A percentile compares a stretch with the other conserved stretches of the same genome.
Conservation (phyloP, 306 rosid genomes). For the Vigna radiata region DNA sequence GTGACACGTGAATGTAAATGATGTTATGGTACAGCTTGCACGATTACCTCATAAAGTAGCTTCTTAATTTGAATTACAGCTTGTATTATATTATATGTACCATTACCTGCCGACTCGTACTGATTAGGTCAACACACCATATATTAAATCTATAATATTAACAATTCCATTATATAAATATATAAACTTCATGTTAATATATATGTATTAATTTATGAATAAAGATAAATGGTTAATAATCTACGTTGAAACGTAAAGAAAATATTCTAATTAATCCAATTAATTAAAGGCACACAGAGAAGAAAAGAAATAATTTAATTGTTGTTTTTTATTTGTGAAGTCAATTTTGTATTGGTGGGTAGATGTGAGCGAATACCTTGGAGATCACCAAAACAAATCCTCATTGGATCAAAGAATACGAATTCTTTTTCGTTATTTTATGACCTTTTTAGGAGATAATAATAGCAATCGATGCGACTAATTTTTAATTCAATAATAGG, state of each 20-base stretch:
- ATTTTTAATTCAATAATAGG: not conserved
- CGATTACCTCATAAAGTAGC: slow-evolving; percentile 21
- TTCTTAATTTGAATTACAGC: slow-evolving; percentile 27
- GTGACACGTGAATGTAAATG: slow-evolving; percentile 48
- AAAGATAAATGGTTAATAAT: no score
- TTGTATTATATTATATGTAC: not conserved
- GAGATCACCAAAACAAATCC: not conserved
- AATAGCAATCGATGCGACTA: not conserved
- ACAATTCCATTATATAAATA: no score
- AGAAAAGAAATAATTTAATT: no score
- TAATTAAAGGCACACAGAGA: no score
- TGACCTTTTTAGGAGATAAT: not conserved
- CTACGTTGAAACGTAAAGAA: no score
- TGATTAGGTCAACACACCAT: slow-evolving; percentile 20
- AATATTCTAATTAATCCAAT: no score
- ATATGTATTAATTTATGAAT: no score
- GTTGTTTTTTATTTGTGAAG: not conserved
- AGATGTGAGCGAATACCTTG: not conserved
- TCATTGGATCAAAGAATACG: slow-evolving; percentile 9
- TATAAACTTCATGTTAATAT: no score
- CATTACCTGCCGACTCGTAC: slow-evolving; percentile 4
- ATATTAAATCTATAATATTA: no score
- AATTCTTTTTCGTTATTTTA: not conserved
- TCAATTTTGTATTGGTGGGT: not conserved
- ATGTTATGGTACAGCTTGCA: slow-evolving; percentile 42